Evolutionary conservation across 257 asterid species (phyloP), one percentile per base, ranked within the genome.

Genomic region (Capsicum baccatum): DNA sequence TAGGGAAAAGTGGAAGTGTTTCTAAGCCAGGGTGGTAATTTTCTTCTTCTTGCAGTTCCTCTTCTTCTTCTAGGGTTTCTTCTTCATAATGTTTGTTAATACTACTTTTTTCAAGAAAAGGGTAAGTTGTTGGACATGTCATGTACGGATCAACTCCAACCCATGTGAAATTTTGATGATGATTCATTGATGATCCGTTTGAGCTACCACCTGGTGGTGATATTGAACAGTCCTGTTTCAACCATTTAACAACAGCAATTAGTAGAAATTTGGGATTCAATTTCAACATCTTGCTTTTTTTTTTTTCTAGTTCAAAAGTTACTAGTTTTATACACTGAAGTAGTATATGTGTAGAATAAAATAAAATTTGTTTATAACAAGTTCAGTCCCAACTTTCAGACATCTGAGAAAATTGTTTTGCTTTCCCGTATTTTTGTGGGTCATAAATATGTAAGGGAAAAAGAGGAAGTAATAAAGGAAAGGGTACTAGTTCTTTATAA

Each of bases 1-100:
- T 90, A 16, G 99, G 99, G 83, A 97, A 97, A 42, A 97, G 98
- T 0, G 98, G 94, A 19, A 96, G 98, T 19, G 98, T 96, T 86
- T 94, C 98, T 37, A 88, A 85, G 76, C 88, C 95, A 47, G 80
- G 26, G 48, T 68, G 84, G 6, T 47, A 79, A 2, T 85, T 35
- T 15, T 89, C 88, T 35, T 86, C 83, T 60, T 85, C 86, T 81
- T 86, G 88, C 42, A 39, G 42, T 0, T 86, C 92, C 13, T 89
- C 90, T 10, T 67, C 87, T 15, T 83, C 88, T 50, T 91, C 92
- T 85, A 87, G 92, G 94, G 94, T 89, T 93, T 90, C 94, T 92
- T 90, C 94, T 4, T 69, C 87, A 73, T 21, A 69, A 21, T 48
- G 80, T n/a, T 63, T 63, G 70, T 26, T 63, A 39, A 26, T 26